phyloP scores from a whole-genome alignment of 2,329 filamentous ascomycete species.

The Monilinia aucupariae region DNA sequence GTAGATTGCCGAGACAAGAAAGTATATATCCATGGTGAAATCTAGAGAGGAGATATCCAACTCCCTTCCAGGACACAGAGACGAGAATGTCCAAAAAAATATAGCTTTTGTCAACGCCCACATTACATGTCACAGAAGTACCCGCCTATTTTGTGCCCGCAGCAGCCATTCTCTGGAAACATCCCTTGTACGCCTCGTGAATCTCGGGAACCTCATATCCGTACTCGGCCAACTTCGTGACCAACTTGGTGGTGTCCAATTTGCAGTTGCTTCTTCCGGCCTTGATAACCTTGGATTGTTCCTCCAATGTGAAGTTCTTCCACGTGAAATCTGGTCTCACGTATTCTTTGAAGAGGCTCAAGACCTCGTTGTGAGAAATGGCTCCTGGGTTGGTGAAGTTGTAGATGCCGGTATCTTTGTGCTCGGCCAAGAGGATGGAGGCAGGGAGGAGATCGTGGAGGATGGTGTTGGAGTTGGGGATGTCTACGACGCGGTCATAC shows the following conservation, averaged over 20 bases:
- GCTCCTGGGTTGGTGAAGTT: slow-evolving; percentile 68
- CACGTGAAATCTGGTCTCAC: slow-evolving; percentile 55
- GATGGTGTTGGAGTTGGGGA: slow-evolving; percentile 64
- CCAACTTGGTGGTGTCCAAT: slow-evolving; percentile 57
- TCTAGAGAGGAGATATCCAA: background rate
- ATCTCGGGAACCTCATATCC: slow-evolving; percentile 54
- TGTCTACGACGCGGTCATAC: slow-evolving; percentile 61
- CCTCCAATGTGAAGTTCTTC: slow-evolving; percentile 61
- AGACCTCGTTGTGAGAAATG: slow-evolving; percentile 66
- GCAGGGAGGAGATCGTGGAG: slow-evolving; percentile 59
- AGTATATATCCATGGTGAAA: background rate
- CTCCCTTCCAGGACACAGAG: background rate
- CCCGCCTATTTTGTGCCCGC: slow-evolving; percentile 44
- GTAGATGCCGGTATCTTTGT: slow-evolving; percentile 58
- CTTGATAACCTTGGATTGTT: slow-evolving; percentile 63
- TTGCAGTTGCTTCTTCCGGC: slow-evolving; percentile 62
- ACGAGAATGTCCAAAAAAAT: background rate
- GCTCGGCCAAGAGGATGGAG: slow-evolving; percentile 54
- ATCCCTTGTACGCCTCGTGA: slow-evolving; percentile 54
- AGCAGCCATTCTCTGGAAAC: slow-evolving; percentile 60
- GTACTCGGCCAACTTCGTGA: slow-evolving; percentile 55
- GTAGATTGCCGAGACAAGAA: background rate
- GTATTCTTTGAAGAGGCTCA: slow-evolving; percentile 57
- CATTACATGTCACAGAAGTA: background rate
- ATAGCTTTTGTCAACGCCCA: slow-evolving; percentile 18